These are phyloP conservation scores for Agroathelia rolfsii DNA, from an alignment of 1,284 basidiomycete species.

Conservation along the genomic window DNA sequence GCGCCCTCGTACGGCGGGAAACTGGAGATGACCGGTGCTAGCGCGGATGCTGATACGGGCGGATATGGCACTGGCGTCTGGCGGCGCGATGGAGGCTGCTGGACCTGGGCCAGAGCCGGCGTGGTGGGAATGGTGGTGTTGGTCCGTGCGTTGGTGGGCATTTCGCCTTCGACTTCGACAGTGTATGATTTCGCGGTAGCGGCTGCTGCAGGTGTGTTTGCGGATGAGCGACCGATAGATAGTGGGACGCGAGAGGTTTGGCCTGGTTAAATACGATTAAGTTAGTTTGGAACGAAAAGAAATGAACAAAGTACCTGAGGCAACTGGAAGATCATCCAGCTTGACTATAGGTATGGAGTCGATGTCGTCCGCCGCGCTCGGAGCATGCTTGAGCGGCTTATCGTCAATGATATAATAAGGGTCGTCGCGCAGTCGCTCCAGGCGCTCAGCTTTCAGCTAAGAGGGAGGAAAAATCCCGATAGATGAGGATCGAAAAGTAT, in stretches of 20 bases:
- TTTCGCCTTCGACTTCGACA: constrained; percentile 76
- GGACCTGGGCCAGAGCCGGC: constrained; percentile 13
- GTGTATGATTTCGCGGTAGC: constrained; percentile 37
- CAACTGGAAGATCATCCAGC: constrained; percentile 57
- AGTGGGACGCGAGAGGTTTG: constrained; percentile 5
- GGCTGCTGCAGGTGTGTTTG: too few species aligned
- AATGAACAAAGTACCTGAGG: constrained; percentile 24
- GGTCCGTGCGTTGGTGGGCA: constrained; percentile 58
- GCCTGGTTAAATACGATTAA: constrained; percentile 9
- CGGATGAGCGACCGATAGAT: too few species aligned
- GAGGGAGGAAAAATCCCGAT: constrained; percentile 8
- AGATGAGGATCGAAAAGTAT: constrained; percentile 4
- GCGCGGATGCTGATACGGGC: constrained; percentile 27
- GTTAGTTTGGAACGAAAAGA: background rate
- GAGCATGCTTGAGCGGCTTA: constrained; percentile 30
- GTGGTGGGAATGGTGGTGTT: constrained; percentile 12
- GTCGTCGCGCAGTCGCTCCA: constrained; percentile 70
- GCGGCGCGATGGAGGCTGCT: constrained; percentile 10
- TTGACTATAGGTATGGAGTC: constrained; percentile 80
- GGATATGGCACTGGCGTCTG: constrained; percentile 19
- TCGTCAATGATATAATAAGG: constrained; percentile 82
- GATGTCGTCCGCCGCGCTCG: constrained; percentile 48
- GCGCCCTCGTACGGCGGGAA: constrained; percentile 53
- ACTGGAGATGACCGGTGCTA: constrained; percentile 30
- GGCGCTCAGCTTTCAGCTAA: constrained; percentile 65